A percentile compares a stretch with the other conserved stretches of the same genome.
Evolutionary conservation across 2,329 filamentous ascomycete species (phyloP).

Genomic region (Boeremia exigua): DNA sequence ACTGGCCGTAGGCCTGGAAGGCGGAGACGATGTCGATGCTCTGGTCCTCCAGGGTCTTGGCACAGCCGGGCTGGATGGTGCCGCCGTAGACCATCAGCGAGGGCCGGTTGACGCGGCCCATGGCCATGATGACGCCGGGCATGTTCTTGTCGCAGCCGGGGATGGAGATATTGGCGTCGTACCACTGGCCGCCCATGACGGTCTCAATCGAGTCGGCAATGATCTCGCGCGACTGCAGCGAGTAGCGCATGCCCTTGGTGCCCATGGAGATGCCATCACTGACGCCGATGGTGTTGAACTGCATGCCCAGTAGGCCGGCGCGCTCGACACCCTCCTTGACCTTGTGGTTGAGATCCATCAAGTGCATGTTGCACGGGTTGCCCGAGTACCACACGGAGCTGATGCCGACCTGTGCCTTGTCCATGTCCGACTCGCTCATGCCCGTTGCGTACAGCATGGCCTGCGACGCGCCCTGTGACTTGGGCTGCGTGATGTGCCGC

Average conservation of each 20-base stretch:
- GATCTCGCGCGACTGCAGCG: slow-evolving; percentile 90
- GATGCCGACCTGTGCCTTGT: slow-evolving; percentile 96
- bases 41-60: slow-evolving; percentile 69
- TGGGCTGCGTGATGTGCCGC: slow-evolving; percentile 87
- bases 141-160: slow-evolving; percentile 99
- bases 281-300: slow-evolving; percentile 99
- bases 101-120: slow-evolving; percentile 92
- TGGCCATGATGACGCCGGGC: slow-evolving; percentile 72
- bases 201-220: slow-evolving; percentile 99
- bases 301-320: slow-evolving; percentile 86
- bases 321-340: slow-evolving; percentile 75
- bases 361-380: slow-evolving; percentile 99
- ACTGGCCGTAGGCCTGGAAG: slow-evolving; percentile 97
- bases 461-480: slow-evolving; percentile 97
- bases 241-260: slow-evolving; percentile 95
- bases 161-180: slow-evolving; percentile 95
- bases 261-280: slow-evolving; percentile 99
- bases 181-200: slow-evolving; percentile 98
- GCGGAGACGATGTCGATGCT: slow-evolving; percentile 94
- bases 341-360: slow-evolving; percentile 83
- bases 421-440: slow-evolving; percentile 83
- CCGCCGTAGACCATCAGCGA: slow-evolving; percentile 98
- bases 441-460: slow-evolving; percentile 99
- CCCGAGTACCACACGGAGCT: slow-evolving; percentile 98
- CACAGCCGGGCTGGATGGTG: slow-evolving; percentile 90